phyloP scores from a whole-genome alignment of 2,329 filamentous ascomycete species.

The Fusarium metavorans region DNA sequence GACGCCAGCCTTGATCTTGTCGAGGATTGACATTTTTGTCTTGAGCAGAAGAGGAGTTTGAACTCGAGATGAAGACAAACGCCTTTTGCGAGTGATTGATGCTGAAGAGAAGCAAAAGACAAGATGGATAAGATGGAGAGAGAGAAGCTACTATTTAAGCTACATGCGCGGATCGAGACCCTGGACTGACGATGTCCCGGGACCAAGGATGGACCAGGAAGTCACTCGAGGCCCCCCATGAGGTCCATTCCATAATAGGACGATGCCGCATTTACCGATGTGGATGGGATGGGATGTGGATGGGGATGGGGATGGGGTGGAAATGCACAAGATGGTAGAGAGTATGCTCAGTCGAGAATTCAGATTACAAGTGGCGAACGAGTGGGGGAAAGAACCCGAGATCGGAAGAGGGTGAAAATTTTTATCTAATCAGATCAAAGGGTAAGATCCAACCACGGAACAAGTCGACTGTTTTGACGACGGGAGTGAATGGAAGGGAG shows the following conservation, averaged over 20 bases:
- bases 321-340: background rate
- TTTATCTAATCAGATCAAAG: conserved; percentile 42
- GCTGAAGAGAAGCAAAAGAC: background rate
- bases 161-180: background rate
- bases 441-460: conserved; percentile 33
- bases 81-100: background rate
- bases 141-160: conserved; percentile 6
- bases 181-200: background rate
- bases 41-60: conserved; percentile 3
- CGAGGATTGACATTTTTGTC: conserved; percentile 30
- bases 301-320: background rate
- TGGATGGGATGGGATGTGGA: background rate
- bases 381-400: conserved; percentile 32
- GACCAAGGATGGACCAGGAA: background rate
- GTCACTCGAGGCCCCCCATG: background rate
- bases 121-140: background rate
- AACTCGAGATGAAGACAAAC: conserved; percentile 2
- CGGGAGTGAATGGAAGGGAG: background rate
- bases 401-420: conserved; percentile 32
- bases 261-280: conserved; percentile 17
- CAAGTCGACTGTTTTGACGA: conserved; percentile 1
- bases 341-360: background rate
- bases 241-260: conserved; percentile 14
- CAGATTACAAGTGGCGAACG: conserved; percentile 29
- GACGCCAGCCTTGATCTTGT: conserved; percentile 32